These are phyloP conservation scores for Penicillium malachiteum DNA, from an alignment of 495 filamentous ascomycete genomes.

Conservation along the genomic window DNA sequence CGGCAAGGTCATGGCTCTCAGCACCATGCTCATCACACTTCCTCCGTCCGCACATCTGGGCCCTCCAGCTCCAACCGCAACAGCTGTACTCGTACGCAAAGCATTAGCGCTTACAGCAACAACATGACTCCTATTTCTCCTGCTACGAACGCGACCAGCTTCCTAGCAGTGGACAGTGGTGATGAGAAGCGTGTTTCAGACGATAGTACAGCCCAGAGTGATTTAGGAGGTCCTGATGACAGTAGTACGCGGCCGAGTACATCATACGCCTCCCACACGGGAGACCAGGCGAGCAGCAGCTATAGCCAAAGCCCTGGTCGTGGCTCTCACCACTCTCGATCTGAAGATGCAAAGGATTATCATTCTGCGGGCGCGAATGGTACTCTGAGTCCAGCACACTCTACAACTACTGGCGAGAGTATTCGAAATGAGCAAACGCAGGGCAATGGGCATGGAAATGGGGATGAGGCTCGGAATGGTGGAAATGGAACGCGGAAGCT, in stretches of 20 bases:
- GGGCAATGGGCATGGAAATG: conserved; percentile 19
- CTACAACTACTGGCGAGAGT: conserved; percentile 32
- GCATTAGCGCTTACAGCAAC: conserved; percentile 44
- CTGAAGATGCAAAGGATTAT: conserved; percentile 33
- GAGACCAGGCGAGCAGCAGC: conserved; percentile 20
- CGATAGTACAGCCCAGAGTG: conserved; percentile 33
- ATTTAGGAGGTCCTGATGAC: conserved; percentile 23
- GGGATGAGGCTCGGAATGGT: conserved; percentile 23
- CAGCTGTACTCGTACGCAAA: conserved; percentile 46
- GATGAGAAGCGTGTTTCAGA: conserved; percentile 40
- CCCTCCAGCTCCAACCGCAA: conserved; percentile 41
- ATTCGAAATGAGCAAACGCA: conserved; percentile 23
- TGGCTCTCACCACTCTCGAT: conserved; percentile 11
- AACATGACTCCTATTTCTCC: conserved; percentile 48
- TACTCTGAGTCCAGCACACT: conserved; percentile 30
- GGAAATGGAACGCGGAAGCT: conserved; percentile 26
- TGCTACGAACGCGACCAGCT: conserved; percentile 52
- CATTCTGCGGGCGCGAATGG: conserved; percentile 24
- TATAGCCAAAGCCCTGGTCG: conserved; percentile 22
- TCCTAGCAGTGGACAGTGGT: conserved; percentile 48
- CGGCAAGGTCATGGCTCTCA: conserved; percentile 26
- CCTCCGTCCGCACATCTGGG: conserved; percentile 36
- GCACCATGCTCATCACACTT: conserved; percentile 40
- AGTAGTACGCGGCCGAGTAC: conserved; percentile 33
- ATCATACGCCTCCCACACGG: conserved; percentile 22